Conservation (phyloP, 768 basidiomycete species). For the Trametes maxima region DNA sequence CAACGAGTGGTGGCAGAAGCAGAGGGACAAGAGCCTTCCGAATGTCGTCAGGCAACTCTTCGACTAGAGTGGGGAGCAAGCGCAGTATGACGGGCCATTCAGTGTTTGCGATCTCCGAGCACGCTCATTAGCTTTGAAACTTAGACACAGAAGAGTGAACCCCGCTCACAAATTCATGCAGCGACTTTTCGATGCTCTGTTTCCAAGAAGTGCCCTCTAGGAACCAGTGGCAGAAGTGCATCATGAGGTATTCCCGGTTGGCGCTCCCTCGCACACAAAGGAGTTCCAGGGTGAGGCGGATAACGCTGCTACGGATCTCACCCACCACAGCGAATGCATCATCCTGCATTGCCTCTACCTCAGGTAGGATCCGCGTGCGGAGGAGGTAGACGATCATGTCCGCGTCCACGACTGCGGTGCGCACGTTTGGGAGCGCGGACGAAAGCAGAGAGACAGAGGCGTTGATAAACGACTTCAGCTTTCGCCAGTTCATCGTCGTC, state of each 20-base stretch:
- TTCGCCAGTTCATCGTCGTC: slow-evolving; percentile 49
- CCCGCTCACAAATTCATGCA: slow-evolving; percentile 48
- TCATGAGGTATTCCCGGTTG: slow-evolving; percentile 22
- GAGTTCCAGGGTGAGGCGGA: slow-evolving; percentile 46
- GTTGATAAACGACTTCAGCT: slow-evolving; percentile 44
- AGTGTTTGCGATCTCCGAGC: slow-evolving; percentile 37
- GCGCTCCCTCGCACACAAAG: slow-evolving; percentile 29
- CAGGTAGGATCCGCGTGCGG: slow-evolving; percentile 51
- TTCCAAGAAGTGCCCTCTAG: slow-evolving; percentile 45
- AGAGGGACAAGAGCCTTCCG: slow-evolving; percentile 42
- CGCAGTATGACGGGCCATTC: slow-evolving; percentile 48
- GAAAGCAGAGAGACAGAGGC: slow-evolving; percentile 36
- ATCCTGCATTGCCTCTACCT: slow-evolving; percentile 44
- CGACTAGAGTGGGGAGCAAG: slow-evolving; percentile 46
- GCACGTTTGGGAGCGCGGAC: slow-evolving; percentile 22
- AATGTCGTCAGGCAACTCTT: slow-evolving; percentile 50
- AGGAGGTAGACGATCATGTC: slow-evolving; percentile 41
- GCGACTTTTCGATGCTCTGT: slow-evolving; percentile 40
- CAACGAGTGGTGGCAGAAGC: slow-evolving; percentile 50
- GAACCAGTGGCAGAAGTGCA: slow-evolving; percentile 42
- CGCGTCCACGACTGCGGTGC: slow-evolving; percentile 28
- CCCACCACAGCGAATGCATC: slow-evolving; percentile 20
- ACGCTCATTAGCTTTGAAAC: slow-evolving; percentile 4
- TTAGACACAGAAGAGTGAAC: neutral
- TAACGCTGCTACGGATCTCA: slow-evolving; percentile 44